Percentiles rank a stretch among this genome's conserved stretches.
Evolutionary conservation across 2,329 filamentous ascomycete species (phyloP).

Genomic region (Verticillium dahliae): DNA sequence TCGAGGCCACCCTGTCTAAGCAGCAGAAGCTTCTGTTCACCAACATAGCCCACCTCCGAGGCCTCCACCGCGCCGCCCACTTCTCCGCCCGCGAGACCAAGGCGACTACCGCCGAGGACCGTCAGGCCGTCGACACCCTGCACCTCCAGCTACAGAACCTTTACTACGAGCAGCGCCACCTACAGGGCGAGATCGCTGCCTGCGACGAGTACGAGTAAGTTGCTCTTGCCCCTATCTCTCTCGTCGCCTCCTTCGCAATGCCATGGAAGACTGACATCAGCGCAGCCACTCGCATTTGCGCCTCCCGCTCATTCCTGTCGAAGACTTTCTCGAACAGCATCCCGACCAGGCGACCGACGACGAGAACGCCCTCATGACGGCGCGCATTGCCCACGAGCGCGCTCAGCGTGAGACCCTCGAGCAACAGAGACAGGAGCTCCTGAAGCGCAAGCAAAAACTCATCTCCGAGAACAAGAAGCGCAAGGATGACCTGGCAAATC

Average conservation of each 20-base stretch:
- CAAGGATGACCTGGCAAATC: conserved; percentile 84
- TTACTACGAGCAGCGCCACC: conserved; percentile 89
- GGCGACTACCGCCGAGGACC: conserved; percentile 73
- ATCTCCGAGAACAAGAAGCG: conserved; percentile 77
- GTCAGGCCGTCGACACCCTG: conserved; percentile 84
- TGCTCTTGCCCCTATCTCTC: not conserved
- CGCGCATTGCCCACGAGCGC: conserved; percentile 86
- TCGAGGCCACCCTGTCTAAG: conserved; percentile 57
- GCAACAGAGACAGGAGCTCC: conserved; percentile 69
- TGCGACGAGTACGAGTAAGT: conserved; percentile 89
- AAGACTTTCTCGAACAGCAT: conserved; percentile 71
- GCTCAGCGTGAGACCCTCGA: conserved; percentile 79
- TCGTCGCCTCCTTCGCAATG: not conserved
- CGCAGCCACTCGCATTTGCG: conserved; percentile 77
- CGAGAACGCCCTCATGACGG: conserved; percentile 80
- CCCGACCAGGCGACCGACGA: conserved; percentile 67
- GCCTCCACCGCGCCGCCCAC: conserved; percentile 75
- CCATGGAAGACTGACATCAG: not conserved
- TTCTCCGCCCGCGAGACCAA: conserved; percentile 82
- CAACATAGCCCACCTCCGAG: conserved; percentile 72
- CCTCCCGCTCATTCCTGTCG: conserved; percentile 75
- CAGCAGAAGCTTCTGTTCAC: conserved; percentile 77
- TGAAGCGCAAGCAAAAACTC: conserved; percentile 59
- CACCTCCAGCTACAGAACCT: conserved; percentile 93
- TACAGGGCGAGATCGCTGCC: conserved; percentile 81